Evolutionary conservation across 495 filamentous ascomycete species (phyloP).

Genomic region (Evansstolkia leycettana): DNA sequence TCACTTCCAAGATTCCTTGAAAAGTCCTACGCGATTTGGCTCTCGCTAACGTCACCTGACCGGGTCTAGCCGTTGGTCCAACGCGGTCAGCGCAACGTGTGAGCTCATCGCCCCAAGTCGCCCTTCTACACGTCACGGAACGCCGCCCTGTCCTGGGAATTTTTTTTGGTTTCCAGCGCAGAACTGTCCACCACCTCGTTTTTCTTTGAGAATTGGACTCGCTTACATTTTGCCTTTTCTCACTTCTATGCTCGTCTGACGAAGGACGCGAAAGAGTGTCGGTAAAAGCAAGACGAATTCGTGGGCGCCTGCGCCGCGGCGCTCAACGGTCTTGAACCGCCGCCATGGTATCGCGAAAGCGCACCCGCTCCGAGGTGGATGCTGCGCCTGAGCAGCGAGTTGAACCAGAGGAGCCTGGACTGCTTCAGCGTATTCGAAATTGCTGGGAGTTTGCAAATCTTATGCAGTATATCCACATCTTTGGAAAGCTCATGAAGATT

Average conservation of each 20-base stretch:
- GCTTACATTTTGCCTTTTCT: constrained; percentile 1
- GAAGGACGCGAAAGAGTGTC: too few relatives aligned
- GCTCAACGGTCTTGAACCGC: constrained; percentile 19
- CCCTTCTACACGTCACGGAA: constrained; percentile 18
- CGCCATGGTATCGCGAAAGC: constrained; percentile 52
- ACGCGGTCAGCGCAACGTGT: constrained; percentile 27
- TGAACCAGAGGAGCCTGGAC: constrained; percentile 30
- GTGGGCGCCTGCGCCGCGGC: constrained; percentile 13
- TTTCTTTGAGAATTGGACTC: constrained; percentile 1
- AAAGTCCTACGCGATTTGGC: too few relatives aligned
- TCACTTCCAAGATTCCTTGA: too few relatives aligned
- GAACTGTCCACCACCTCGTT: too few relatives aligned
- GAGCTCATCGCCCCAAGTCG: constrained; percentile 22
- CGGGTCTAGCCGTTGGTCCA: constrained; percentile 11
- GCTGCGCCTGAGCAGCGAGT: constrained; percentile 21
- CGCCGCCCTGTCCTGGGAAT: neutral
- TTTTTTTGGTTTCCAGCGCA: too few relatives aligned
- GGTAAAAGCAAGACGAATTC: too few relatives aligned
- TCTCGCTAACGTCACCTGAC: constrained; percentile 22
- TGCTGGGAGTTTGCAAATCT: constrained; percentile 94
- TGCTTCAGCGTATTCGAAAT: constrained; percentile 63
- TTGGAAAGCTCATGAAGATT: constrained; percentile 79
- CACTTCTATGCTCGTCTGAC: too few relatives aligned
- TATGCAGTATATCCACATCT: constrained; percentile 83
- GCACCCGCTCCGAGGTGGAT: constrained; percentile 57